A percentile compares a stretch with the other conserved stretches of the same genome.
Conservation (phyloP, 306 rosid species). For the Aeschynomene evenia region DNA sequence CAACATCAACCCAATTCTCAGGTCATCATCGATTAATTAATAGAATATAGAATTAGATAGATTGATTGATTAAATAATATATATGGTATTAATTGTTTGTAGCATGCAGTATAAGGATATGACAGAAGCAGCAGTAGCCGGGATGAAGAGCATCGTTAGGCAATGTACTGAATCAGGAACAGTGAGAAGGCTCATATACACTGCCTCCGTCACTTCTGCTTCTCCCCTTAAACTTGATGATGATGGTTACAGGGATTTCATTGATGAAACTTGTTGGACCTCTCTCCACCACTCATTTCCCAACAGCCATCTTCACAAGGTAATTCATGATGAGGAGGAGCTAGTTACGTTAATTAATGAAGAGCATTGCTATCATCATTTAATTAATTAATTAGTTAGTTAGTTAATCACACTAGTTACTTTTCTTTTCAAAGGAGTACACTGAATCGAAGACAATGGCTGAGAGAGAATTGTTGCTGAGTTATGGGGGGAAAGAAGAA, state of each 20-base stretch:
- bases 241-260: constrained; percentile 22
- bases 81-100: background rate
- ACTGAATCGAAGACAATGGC: constrained; percentile 43
- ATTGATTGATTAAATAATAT: too few species aligned
- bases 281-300: constrained; percentile 25
- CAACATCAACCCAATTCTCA: constrained; percentile 32
- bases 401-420: too few species aligned
- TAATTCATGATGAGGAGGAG: background rate
- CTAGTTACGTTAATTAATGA: too few species aligned
- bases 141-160: constrained; percentile 30
- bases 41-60: too few species aligned
- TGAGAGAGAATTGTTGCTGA: constrained; percentile 40
- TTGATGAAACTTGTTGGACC: constrained; percentile 62
- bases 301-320: background rate
- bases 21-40: constrained; percentile 37
- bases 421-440: constrained; percentile 33
- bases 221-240: constrained; percentile 48
- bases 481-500: constrained; percentile 14
- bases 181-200: constrained; percentile 53
- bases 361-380: too few species aligned
- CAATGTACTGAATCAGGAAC: constrained; percentile 39
- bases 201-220: constrained; percentile 40
- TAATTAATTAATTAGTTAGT: too few species aligned
- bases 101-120: constrained; percentile 38
- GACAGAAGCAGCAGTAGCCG: constrained; percentile 44